A percentile compares a stretch with the other conserved stretches of the same genome.
Conservation (phyloP, 2,329 filamentous ascomycete species). For the Pyrenochaeta sp. region DNA sequence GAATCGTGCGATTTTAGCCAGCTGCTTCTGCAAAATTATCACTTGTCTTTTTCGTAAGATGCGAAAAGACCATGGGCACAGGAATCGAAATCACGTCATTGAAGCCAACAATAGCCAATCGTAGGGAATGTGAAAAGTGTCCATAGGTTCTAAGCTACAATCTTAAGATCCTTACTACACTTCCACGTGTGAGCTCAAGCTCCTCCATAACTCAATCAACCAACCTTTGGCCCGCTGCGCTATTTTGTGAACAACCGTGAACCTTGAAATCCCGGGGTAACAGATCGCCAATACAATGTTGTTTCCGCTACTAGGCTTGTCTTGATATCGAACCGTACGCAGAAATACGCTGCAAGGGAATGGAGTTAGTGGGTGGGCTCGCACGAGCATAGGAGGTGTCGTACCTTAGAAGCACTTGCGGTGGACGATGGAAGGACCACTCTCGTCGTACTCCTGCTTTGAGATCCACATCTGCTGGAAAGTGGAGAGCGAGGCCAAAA, state of each 20-base stretch:
- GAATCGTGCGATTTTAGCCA: background rate
- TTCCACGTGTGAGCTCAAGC: slow-evolving; percentile 44
- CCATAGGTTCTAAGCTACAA: slow-evolving; percentile 51
- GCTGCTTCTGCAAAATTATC: too few relatives aligned
- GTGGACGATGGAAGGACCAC: slow-evolving; percentile 98
- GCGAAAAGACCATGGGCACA: too few relatives aligned
- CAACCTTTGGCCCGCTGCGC: slow-evolving; percentile 48
- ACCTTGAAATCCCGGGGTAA: slow-evolving; percentile 44
- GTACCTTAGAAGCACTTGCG: slow-evolving; percentile 99
- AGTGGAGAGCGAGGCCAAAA: slow-evolving; percentile 97
- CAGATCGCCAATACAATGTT: slow-evolving; percentile 48
- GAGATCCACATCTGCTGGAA: slow-evolving; percentile 99
- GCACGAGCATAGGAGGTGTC: slow-evolving; percentile 19
- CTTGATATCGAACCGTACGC: slow-evolving; percentile 46
- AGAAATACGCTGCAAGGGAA: slow-evolving; percentile 42
- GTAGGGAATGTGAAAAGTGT: slow-evolving; percentile 43
- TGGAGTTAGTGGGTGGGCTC: slow-evolving; percentile 29
- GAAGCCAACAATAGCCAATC: slow-evolving; percentile 4
- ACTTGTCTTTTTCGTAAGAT: too few relatives aligned
- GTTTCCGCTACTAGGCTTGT: slow-evolving; percentile 49
- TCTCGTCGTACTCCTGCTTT: slow-evolving; percentile 99
- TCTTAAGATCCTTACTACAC: slow-evolving; percentile 48
- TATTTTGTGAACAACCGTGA: slow-evolving; percentile 52
- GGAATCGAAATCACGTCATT: slow-evolving; percentile 8
- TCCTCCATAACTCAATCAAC: slow-evolving; percentile 48